A percentile compares a stretch with the other conserved stretches of the same genome.
These are phyloP conservation scores for Tetrahymena elliotti DNA, from an alignment of 73 alveolate species.

Conservation along the genomic window DNA sequence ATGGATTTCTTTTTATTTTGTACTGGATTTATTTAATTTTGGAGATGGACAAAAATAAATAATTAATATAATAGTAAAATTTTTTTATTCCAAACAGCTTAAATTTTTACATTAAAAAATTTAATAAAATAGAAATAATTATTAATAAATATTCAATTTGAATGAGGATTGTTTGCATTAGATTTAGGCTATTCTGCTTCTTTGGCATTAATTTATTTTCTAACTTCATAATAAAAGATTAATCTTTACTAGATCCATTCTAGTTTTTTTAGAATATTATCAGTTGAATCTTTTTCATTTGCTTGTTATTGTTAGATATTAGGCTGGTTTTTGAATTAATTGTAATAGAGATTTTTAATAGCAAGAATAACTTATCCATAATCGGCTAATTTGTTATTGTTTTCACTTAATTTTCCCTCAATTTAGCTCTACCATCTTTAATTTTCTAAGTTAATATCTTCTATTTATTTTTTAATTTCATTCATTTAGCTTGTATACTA, in stretches of 20 bases:
- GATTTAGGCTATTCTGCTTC: background rate
- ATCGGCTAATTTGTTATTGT: background rate
- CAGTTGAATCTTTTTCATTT: background rate
- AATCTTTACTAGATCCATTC: background rate
- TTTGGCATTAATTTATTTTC: background rate
- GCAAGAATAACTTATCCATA: background rate
- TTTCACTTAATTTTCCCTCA: background rate
- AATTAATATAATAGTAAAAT: too few species aligned
- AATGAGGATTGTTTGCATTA: background rate
- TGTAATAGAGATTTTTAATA: background rate
- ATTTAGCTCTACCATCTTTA: background rate
- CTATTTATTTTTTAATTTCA: background rate
- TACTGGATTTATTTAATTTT: too few species aligned
- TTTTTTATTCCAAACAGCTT: too few species aligned
- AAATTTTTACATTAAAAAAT: too few species aligned
- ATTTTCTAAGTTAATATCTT: background rate
- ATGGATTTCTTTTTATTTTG: too few species aligned
- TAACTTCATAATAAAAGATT: background rate
- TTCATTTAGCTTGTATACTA: background rate
- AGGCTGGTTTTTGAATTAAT: background rate
- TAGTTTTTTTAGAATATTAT: background rate
- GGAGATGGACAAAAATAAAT: too few species aligned
- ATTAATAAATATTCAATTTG: background rate
- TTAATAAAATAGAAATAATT: too few species aligned
- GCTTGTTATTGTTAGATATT: background rate